These are phyloP conservation scores for Russula virescens DNA, from an alignment of 768 basidiomycete species.

Conservation along the genomic window DNA sequence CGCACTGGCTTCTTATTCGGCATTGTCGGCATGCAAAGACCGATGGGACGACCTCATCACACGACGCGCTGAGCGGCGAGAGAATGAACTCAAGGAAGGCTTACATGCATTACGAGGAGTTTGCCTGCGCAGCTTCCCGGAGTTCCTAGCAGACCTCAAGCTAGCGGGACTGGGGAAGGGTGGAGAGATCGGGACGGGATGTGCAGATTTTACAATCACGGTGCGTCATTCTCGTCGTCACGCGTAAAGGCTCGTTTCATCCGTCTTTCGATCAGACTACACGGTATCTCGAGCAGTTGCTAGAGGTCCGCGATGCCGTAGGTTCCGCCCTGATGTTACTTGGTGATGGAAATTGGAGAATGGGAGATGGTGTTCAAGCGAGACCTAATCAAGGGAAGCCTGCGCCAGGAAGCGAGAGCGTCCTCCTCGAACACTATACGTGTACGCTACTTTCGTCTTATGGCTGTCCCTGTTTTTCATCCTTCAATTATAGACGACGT, in stretches of 20 bases:
- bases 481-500: slow-evolving; percentile 53
- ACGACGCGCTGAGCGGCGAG: slow-evolving; percentile 39
- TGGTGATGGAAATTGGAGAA: slow-evolving; percentile 88
- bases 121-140: slow-evolving; percentile 78
- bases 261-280: slow-evolving; percentile 42
- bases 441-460: slow-evolving; percentile 41
- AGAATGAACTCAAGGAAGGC: slow-evolving; percentile 69
- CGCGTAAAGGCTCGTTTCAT: background rate
- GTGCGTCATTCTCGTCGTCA: slow-evolving; percentile 33
- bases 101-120: slow-evolving; percentile 57
- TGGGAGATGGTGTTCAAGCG: slow-evolving; percentile 76
- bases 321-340: slow-evolving; percentile 59
- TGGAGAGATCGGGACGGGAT: slow-evolving; percentile 55
- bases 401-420: slow-evolving; percentile 49
- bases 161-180: slow-evolving; percentile 50
- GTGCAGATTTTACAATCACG: slow-evolving; percentile 54
- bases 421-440: slow-evolving; percentile 68
- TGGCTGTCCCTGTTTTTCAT: background rate
- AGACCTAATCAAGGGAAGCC: slow-evolving; percentile 37
- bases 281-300: slow-evolving; percentile 62
- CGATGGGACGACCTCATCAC: slow-evolving; percentile 64
- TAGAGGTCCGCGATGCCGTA: slow-evolving; percentile 63
- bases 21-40: slow-evolving; percentile 48
- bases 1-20: slow-evolving; percentile 65
- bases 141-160: slow-evolving; percentile 76